These are phyloP conservation scores for Eimeria acervulina DNA, from an alignment of 169 alveolate genomes.

Conservation along the genomic window DNA sequence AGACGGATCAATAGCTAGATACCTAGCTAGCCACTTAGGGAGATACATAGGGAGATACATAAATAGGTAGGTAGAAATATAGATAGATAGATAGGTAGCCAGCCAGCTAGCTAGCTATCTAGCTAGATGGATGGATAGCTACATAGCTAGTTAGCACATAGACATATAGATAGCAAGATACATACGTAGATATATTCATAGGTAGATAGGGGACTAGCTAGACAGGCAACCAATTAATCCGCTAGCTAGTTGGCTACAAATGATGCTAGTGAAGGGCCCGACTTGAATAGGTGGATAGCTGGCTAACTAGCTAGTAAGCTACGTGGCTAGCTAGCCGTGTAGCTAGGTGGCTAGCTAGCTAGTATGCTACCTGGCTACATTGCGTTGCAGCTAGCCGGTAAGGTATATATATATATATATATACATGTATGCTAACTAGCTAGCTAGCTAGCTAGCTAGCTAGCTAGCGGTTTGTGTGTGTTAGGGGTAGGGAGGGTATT, in stretches of 20 bases:
- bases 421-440: too few relatives aligned
- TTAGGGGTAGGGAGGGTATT: too few relatives aligned
- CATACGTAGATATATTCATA: neutral
- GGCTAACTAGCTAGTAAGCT: too few relatives aligned
- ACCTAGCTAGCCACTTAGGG: neutral
- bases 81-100: neutral
- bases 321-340: too few relatives aligned
- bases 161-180: neutral
- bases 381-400: too few relatives aligned
- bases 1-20: neutral
- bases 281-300: too few relatives aligned
- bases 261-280: too few relatives aligned
- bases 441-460: constrained; percentile 30
- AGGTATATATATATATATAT: too few relatives aligned
- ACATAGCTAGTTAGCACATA: neutral
- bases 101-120: neutral
- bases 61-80: neutral
- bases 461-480: neutral
- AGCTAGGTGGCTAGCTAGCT: too few relatives aligned
- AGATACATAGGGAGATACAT: neutral
- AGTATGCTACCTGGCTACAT: too few relatives aligned
- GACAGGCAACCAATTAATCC: neutral
- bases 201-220: neutral
- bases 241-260: neutral
- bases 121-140: neutral